phyloP scores from a whole-genome alignment of 495 filamentous ascomycete genomes.

The Podospora pseudopauciseta region DNA sequence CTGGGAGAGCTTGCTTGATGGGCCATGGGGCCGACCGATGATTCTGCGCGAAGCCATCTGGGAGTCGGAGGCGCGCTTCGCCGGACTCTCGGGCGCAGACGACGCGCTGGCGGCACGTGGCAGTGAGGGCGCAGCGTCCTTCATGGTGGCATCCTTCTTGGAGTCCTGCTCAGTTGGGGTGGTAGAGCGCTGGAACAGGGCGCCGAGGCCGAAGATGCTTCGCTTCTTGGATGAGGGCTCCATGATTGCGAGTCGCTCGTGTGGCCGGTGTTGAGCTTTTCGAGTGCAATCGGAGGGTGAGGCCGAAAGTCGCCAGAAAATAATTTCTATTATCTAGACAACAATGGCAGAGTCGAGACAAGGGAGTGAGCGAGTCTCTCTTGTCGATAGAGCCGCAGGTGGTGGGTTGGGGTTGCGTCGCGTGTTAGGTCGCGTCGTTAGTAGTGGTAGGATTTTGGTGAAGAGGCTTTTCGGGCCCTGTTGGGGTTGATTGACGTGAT shows the following conservation, averaged over 20 bases:
- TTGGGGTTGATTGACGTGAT: conserved; percentile 6
- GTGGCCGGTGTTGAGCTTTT: neutral
- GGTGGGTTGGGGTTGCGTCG: neutral
- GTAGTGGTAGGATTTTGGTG: conserved; percentile 1
- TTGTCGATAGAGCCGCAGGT: neutral
- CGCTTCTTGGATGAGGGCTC: conserved; percentile 32
- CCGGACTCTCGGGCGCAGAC: conserved; percentile 33
- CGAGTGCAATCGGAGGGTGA: neutral
- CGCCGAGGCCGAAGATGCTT: conserved; percentile 30
- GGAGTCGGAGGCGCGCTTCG: conserved; percentile 36
- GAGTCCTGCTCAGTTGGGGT: conserved; percentile 19
- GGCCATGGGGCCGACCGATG: conserved; percentile 30
- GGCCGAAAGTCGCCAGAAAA: neutral
- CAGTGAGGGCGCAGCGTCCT: conserved; percentile 12
- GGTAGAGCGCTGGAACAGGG: conserved; percentile 27
- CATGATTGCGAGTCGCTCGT: conserved; percentile 22
- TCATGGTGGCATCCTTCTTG: conserved; percentile 9
- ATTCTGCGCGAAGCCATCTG: conserved; percentile 36
- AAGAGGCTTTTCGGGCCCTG: conserved; percentile 10
- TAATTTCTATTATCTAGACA: neutral
- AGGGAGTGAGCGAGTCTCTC: neutral
- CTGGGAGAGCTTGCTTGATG: conserved; percentile 36
- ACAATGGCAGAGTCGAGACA: neutral
- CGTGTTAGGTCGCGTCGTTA: conserved; percentile 14
- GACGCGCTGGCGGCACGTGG: conserved; percentile 28